Conservation (phyloP, 2,329 filamentous ascomycete genomes). For the Sporothrix globosa region DNA sequence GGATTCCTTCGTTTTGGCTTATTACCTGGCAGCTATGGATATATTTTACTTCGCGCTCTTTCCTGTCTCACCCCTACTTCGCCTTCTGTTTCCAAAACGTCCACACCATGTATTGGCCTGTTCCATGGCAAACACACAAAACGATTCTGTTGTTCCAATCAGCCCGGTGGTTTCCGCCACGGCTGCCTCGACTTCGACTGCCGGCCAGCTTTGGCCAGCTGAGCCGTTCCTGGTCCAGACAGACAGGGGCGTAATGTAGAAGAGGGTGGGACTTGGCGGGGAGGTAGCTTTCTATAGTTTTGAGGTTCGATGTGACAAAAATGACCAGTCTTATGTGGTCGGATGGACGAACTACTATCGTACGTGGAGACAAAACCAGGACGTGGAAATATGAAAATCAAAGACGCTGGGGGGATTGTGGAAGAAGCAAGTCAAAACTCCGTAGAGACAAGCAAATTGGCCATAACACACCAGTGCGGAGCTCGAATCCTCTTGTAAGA, state of each 20-base stretch:
- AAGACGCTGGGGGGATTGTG: neutral
- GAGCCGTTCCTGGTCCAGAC: neutral
- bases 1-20: too few species aligned
- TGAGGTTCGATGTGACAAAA: slow-evolving; percentile 43
- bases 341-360: slow-evolving; percentile 20
- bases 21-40: too few species aligned
- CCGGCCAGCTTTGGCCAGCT: slow-evolving; percentile 6
- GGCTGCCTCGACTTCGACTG: neutral
- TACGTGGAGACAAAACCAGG: neutral
- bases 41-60: neutral
- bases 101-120: slow-evolving; percentile 22
- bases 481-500: too few species aligned
- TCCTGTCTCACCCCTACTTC: neutral
- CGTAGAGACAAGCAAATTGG: neutral
- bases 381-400: neutral
- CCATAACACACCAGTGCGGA: neutral
- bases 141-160: slow-evolving; percentile 19
- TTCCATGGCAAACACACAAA: slow-evolving; percentile 28
- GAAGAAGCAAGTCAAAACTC: neutral
- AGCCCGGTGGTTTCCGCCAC: neutral
- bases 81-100: neutral
- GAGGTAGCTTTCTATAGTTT: neutral
- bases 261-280: too few species aligned
- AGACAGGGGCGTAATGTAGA: slow-evolving; percentile 15
- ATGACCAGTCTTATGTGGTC: slow-evolving; percentile 45